phyloP scores from a whole-genome alignment of 345 rosid species.

The Arabidopsis suecica region DNA sequence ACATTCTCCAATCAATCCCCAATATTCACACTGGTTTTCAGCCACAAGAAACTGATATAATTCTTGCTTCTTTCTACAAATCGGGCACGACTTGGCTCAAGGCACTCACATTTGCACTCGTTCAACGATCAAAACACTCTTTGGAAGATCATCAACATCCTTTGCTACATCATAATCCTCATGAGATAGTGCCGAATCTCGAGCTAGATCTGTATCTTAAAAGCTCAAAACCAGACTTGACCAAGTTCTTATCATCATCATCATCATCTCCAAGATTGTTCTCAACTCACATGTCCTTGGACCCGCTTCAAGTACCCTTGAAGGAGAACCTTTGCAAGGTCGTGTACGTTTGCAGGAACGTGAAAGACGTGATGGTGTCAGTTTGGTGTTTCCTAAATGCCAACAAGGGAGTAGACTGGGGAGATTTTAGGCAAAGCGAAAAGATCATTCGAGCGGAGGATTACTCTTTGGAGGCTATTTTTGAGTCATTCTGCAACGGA shows the following conservation, averaged over 20 bases:
- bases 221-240: not conserved
- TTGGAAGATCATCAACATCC: slow-evolving; percentile 48
- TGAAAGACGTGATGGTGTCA: not conserved
- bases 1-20: slow-evolving; percentile 44
- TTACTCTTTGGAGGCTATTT: not conserved
- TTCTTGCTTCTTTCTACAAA: slow-evolving; percentile 54
- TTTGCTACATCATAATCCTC: slow-evolving; percentile 30
- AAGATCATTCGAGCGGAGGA: not conserved
- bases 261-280: not conserved
- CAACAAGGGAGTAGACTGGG: not conserved
- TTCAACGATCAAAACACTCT: slow-evolving; percentile 33
- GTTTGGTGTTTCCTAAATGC: not conserved
- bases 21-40: slow-evolving; percentile 50
- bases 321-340: not conserved
- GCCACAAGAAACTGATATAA: slow-evolving; percentile 48
- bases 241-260: not conserved
- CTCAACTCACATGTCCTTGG: not conserved
- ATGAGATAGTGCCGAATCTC: not conserved
- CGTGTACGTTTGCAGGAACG: slow-evolving; percentile 2
- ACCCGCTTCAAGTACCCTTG: not conserved
- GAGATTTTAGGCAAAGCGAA: not conserved
- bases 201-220: not conserved
- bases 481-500: not conserved
- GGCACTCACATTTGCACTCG: slow-evolving; percentile 50
- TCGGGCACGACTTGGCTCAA: slow-evolving; percentile 65